A percentile compares a stretch with the other conserved stretches of the same genome.
phyloP scores from a whole-genome alignment of 805 yeast species.

The Sungouiozyma intestinalis region DNA sequence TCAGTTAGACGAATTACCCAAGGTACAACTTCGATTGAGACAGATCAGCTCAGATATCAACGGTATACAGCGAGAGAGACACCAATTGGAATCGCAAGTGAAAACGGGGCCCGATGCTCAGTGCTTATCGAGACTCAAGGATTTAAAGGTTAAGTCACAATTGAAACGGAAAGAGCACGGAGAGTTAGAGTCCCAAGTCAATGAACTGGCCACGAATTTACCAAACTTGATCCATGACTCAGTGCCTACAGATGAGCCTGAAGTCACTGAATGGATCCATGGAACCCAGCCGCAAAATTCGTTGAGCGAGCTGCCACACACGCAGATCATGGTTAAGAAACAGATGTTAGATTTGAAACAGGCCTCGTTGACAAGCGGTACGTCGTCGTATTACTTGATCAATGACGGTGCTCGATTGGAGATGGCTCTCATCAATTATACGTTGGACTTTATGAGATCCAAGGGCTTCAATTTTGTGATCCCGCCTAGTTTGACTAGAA shows the following conservation, averaged over 20 bases:
- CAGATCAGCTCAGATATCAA: constrained; percentile 15
- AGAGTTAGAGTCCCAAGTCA: constrained; percentile 30
- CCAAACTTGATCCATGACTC: constrained; percentile 51
- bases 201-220: constrained; percentile 36
- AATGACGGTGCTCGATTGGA: constrained; percentile 85
- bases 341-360: constrained; percentile 57
- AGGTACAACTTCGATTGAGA: constrained; percentile 17
- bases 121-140: constrained; percentile 10
- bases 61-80: constrained; percentile 23
- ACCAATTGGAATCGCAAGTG: constrained; percentile 20
- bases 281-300: constrained; percentile 10
- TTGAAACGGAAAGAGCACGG: constrained; percentile 9
- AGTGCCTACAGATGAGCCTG: constrained; percentile 35
- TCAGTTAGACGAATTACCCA: constrained; percentile 23
- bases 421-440: constrained; percentile 78
- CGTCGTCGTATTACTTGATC: constrained; percentile 74
- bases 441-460: constrained; percentile 60
- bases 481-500: constrained; percentile 81
- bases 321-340: constrained; percentile 55
- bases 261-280: constrained; percentile 45
- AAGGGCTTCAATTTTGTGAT: constrained; percentile 62
- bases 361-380: constrained; percentile 69
- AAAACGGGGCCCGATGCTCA: constrained; percentile 1
- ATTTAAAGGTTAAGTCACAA: constrained; percentile 22
- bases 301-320: constrained; percentile 43